Percentiles rank a stretch among this genome's conserved stretches.
These are phyloP conservation scores for Haplosporangium gracile DNA, from an alignment of 192 early-diverging fungal genomes.

Conservation along the genomic window DNA sequence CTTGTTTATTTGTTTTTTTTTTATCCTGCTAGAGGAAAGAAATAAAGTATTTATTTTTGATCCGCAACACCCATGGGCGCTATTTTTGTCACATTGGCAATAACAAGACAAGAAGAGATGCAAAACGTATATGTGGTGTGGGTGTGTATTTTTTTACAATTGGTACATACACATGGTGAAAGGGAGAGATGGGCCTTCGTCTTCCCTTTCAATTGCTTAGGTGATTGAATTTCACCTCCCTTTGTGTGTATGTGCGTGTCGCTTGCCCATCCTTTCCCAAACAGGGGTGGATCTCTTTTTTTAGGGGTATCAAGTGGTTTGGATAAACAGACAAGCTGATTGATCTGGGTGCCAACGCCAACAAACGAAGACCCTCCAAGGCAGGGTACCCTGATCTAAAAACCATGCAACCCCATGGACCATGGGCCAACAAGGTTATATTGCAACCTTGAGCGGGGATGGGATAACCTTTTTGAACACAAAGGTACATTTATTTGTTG, in stretches of 20 bases:
- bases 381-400: too few species aligned
- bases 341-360: neutral
- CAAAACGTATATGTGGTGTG: neutral
- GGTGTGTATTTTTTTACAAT: neutral
- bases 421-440: slow-evolving; percentile 5
- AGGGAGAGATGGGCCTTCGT: neutral
- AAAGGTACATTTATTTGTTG: neutral
- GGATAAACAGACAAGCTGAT: neutral
- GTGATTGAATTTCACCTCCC: neutral
- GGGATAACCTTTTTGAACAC: neutral
- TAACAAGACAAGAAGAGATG: neutral
- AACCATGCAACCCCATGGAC: neutral
- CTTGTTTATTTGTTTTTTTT: neutral
- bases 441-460: neutral
- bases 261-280: neutral
- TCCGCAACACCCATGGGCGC: neutral
- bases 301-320: neutral
- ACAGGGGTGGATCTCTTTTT: neutral
- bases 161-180: neutral
- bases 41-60: neutral
- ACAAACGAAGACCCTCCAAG: neutral
- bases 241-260: neutral
- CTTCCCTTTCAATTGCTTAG: neutral
- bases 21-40: too few species aligned
- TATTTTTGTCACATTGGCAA: neutral